phyloP scores from a whole-genome alignment of 116 monocot genomes.

The Cymodocea nodosa region DNA sequence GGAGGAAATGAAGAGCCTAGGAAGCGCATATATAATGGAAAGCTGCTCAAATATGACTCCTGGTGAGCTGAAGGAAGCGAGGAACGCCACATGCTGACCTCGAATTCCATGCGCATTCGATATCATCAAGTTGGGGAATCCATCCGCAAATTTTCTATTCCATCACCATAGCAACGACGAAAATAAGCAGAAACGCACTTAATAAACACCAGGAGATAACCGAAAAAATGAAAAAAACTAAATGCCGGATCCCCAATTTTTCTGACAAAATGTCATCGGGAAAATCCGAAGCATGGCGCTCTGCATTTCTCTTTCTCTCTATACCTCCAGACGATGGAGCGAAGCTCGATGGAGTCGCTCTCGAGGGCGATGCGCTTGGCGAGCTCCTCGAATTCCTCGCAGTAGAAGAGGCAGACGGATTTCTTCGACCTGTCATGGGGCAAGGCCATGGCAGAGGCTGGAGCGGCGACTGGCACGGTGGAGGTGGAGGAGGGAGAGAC shows the following conservation, averaged over 20 bases:
- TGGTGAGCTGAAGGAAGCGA: conserved; percentile 96
- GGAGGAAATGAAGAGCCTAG: conserved; percentile 80
- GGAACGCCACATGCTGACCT: conserved; percentile 86
- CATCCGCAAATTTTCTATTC: conserved; percentile 67
- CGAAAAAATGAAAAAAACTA: not conserved
- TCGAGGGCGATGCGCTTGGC: conserved; percentile 65
- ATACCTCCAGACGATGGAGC: conserved; percentile 83
- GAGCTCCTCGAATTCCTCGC: conserved; percentile 76
- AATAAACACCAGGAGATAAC: not conserved
- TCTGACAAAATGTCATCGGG: not conserved
- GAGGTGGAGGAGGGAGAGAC: not conserved
- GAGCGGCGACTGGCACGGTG: not conserved
- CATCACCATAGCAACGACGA: not conserved
- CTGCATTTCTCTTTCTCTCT: not conserved
- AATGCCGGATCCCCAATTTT: not conserved
- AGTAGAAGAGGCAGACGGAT: conserved; percentile 74
- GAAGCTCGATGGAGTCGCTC: conserved; percentile 81
- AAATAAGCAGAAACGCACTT: not conserved
- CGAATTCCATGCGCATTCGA: conserved; percentile 81
- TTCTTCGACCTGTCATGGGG: conserved; percentile 35
- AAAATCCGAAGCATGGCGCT: not conserved
- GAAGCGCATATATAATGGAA: conserved; percentile 78
- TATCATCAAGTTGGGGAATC: conserved; percentile 87
- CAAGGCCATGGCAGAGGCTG: conserved; percentile 1
- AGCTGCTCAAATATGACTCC: conserved; percentile 88